Evolutionary conservation across 225 moss, liverwort and hornwort species (phyloP).

Genomic region (Rhytidiadelphus loreus): DNA sequence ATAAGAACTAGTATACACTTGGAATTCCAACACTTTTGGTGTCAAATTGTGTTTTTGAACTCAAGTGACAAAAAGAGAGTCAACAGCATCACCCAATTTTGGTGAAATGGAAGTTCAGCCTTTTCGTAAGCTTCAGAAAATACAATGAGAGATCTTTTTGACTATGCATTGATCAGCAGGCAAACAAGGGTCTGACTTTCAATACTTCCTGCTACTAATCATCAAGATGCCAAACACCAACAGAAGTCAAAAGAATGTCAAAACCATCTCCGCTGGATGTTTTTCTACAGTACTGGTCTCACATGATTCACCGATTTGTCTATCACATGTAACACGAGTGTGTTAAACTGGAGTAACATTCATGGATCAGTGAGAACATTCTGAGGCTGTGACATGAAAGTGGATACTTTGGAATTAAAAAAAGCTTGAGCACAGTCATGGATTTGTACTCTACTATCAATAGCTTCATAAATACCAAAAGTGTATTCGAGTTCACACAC

Average conservation of each 20-base stretch:
- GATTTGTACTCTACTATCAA: neutral
- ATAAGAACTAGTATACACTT: neutral
- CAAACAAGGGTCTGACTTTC: neutral
- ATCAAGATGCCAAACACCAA: neutral
- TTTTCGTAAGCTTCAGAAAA: neutral
- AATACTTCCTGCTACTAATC: neutral
- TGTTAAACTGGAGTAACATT: too few species aligned
- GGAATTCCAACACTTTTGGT: neutral
- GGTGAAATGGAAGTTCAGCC: too few species aligned
- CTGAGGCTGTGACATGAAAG: neutral
- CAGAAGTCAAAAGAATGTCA: neutral
- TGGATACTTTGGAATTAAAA: neutral
- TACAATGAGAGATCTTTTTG: neutral
- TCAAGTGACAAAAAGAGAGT: neutral
- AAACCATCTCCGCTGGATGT: too few species aligned
- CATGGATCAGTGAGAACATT: neutral
- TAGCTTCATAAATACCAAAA: constrained; percentile 7
- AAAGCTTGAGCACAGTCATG: neutral
- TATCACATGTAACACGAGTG: neutral
- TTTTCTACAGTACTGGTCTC: too few species aligned
- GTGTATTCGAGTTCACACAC: neutral
- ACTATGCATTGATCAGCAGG: neutral
- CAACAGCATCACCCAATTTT: neutral
- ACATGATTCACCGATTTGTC: too few species aligned
- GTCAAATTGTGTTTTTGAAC: neutral